phyloP scores from a whole-genome alignment of 1,284 basidiomycete genomes.

The Blastosporella zonata region DNA sequence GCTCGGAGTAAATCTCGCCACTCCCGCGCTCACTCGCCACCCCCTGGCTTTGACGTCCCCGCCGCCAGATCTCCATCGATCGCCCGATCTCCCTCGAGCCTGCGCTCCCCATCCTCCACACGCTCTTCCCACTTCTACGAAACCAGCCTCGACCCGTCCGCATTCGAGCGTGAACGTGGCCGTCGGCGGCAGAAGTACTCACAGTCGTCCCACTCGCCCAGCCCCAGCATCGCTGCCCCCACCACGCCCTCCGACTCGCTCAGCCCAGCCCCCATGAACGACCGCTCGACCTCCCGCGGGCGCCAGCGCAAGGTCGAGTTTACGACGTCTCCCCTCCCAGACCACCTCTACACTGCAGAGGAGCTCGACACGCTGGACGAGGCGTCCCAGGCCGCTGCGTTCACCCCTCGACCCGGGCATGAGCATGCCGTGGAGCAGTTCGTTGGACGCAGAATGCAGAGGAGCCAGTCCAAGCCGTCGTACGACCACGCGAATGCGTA shows the following conservation, averaged over 20 bases:
- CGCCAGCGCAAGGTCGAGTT: conserved; percentile 17
- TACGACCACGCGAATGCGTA: conserved; percentile 4
- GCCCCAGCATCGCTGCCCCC: conserved; percentile 36
- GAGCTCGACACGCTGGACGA: conserved; percentile 24
- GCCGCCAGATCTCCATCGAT: conserved; percentile 11
- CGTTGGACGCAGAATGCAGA: conserved; percentile 1
- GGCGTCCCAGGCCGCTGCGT: not conserved
- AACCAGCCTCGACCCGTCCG: conserved; percentile 24
- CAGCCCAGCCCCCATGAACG: conserved; percentile 14
- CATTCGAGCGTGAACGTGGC: conserved; percentile 40
- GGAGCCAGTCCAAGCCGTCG: conserved; percentile 18
- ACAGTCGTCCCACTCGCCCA: conserved; percentile 34
- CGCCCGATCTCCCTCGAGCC: conserved; percentile 19
- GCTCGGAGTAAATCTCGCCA: conserved; percentile 30
- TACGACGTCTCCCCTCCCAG: conserved; percentile 2
- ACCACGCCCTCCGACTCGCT: conserved; percentile 35
- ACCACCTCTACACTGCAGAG: not conserved
- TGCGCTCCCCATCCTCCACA: conserved; percentile 22
- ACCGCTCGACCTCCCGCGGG: conserved; percentile 21
- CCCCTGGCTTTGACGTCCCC: conserved; percentile 13
- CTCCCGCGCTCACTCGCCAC: conserved; percentile 27
- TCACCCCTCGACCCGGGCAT: not conserved
- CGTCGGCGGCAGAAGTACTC: conserved; percentile 32
- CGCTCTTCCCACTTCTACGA: conserved; percentile 25
- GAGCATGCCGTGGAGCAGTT: not conserved